Evolutionary conservation across 371 early-diverging fungal genomes (phyloP).

Genomic region (Batkoa obscura): DNA sequence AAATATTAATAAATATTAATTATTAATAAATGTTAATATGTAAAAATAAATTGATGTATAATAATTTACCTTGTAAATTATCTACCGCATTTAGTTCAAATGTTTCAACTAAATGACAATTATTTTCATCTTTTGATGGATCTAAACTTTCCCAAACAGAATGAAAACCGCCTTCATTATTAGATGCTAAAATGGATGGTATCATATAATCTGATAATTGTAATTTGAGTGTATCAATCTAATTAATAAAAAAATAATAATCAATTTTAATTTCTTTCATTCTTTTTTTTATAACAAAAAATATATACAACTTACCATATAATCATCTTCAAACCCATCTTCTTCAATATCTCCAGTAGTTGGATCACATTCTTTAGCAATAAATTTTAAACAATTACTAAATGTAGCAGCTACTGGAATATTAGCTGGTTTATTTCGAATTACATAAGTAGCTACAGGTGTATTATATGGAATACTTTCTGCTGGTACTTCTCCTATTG

Average conservation of each 20-base stretch:
- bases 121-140: conserved; percentile 26
- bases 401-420: conserved; percentile 26
- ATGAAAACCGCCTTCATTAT: conserved; percentile 26
- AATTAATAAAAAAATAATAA: background rate
- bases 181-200: conserved; percentile 46
- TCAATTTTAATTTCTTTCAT: too few species aligned
- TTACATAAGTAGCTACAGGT: conserved; percentile 67
- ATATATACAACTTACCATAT: conserved; percentile 24
- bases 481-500: conserved; percentile 40
- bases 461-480: conserved; percentile 50
- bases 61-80: conserved; percentile 29
- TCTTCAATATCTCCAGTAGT: conserved; percentile 73
- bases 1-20: too few species aligned
- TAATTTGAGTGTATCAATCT: conserved; percentile 75
- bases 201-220: conserved; percentile 72
- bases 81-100: conserved; percentile 60
- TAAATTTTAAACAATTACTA: conserved; percentile 69
- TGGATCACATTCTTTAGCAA: conserved; percentile 90
- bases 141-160: conserved; percentile 59
- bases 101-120: conserved; percentile 53
- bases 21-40: too few species aligned
- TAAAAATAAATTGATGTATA: background rate
- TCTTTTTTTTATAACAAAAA: too few species aligned
- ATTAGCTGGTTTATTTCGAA: conserved; percentile 40
- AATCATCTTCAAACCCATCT: conserved; percentile 89